Evolutionary conservation across 1,284 basidiomycete genomes (phyloP).

Genomic region (Sphagnurus paluster): DNA sequence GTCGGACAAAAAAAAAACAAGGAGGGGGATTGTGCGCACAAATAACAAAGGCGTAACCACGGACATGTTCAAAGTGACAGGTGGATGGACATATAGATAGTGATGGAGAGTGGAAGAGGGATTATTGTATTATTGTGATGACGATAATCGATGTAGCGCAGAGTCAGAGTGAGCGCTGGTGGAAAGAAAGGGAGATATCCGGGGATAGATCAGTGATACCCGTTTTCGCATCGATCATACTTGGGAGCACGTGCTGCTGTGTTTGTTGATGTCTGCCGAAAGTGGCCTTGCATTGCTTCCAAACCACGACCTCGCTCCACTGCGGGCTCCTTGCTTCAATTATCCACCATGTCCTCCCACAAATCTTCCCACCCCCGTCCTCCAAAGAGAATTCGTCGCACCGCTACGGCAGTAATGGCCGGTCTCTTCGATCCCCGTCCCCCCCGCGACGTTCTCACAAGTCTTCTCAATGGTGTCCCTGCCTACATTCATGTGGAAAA

Average conservation of each 20-base stretch:
- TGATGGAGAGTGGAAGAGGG: conserved; percentile 1
- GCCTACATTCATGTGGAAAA: conserved; percentile 62
- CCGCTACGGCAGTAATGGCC: conserved; percentile 71
- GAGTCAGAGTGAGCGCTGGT: conserved; percentile 5
- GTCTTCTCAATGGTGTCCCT: conserved; percentile 70
- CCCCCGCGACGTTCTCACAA: conserved; percentile 71
- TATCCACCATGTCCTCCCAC: conserved; percentile 38
- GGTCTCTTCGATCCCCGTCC: conserved; percentile 69
- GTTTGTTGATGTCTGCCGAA: conserved; percentile 54
- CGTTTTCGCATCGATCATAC: conserved; percentile 33
- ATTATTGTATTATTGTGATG: neutral
- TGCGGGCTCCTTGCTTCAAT: conserved; percentile 36
- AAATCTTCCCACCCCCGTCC: conserved; percentile 33
- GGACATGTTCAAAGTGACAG: conserved; percentile 20
- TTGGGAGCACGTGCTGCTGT: conserved; percentile 41
- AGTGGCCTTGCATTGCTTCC: conserved; percentile 45
- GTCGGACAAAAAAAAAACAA: too few relatives aligned
- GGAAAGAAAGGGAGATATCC: conserved; percentile 13
- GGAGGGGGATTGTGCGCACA: too few relatives aligned
- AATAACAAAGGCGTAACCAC: too few relatives aligned
- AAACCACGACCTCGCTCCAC: conserved; percentile 50
- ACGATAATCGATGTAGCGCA: conserved; percentile 15
- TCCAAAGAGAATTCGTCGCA: conserved; percentile 59
- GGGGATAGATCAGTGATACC: conserved; percentile 24
- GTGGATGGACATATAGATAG: conserved; percentile 9